phyloP scores from a whole-genome alignment of 2,329 filamentous ascomycete species.

The Saccharata proteae region DNA sequence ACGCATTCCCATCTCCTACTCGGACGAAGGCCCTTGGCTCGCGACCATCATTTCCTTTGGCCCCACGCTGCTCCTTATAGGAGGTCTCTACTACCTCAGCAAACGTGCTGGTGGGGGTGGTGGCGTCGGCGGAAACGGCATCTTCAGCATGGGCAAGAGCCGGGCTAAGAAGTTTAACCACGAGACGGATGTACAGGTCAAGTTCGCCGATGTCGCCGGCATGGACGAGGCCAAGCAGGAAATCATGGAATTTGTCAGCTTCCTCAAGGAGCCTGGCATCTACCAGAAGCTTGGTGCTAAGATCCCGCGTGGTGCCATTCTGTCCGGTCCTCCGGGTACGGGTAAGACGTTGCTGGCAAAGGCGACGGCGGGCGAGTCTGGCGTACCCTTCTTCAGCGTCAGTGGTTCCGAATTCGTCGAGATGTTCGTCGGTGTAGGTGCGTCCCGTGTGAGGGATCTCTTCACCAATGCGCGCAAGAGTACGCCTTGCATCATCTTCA shows the following conservation, averaged over 20 bases:
- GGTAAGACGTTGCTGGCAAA: slow-evolving; percentile 97
- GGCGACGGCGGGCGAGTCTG: slow-evolving; percentile 91
- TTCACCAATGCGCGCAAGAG: slow-evolving; percentile 93
- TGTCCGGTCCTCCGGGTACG: slow-evolving; percentile 94
- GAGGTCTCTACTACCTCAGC: slow-evolving; percentile 67
- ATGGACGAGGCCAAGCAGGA: slow-evolving; percentile 97
- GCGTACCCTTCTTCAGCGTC: slow-evolving; percentile 95
- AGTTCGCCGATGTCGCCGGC: slow-evolving; percentile 91
- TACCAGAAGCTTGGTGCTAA: slow-evolving; percentile 94
- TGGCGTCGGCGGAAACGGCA: slow-evolving; percentile 55
- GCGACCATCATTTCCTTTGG: slow-evolving; percentile 68
- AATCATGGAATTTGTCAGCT: slow-evolving; percentile 99
- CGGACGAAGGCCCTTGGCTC: slow-evolving; percentile 60
- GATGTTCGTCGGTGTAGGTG: slow-evolving; percentile 98
- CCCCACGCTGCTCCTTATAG: slow-evolving; percentile 77
- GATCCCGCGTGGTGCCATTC: slow-evolving; percentile 90
- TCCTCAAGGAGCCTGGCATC: slow-evolving; percentile 82
- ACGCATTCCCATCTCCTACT: slow-evolving; percentile 85
- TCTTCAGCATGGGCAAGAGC: slow-evolving; percentile 94
- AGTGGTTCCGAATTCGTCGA: slow-evolving; percentile 98
- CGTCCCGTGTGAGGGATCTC: slow-evolving; percentile 85
- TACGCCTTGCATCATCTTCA: slow-evolving; percentile 97
- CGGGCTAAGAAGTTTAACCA: slow-evolving; percentile 96
- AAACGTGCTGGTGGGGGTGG: slow-evolving; percentile 56
- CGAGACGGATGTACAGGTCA: slow-evolving; percentile 90